Conservation (phyloP, 2,329 filamentous ascomycete genomes). For the Fusarium setosum region DNA sequence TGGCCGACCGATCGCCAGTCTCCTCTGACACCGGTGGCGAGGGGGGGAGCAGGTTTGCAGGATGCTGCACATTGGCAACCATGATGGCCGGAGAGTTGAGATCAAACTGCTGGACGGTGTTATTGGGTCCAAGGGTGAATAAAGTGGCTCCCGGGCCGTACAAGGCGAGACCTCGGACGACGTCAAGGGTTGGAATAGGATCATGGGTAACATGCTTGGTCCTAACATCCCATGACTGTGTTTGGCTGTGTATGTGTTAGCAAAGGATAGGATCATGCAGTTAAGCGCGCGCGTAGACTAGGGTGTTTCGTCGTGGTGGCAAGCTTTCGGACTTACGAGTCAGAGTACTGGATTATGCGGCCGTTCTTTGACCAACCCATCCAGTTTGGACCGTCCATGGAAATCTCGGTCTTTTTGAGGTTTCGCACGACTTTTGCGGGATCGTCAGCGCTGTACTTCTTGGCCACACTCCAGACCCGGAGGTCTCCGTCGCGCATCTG, state of each 20-base stretch:
- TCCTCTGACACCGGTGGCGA: slow-evolving; percentile 87
- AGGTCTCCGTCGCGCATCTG: slow-evolving; percentile 93
- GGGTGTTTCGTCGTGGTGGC: slow-evolving; percentile 39
- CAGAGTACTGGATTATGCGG: slow-evolving; percentile 90
- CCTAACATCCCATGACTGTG: slow-evolving; percentile 94
- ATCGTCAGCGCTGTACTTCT: slow-evolving; percentile 76
- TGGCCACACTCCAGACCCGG: slow-evolving; percentile 95
- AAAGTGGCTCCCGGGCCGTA: slow-evolving; percentile 92
- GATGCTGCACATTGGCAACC: slow-evolving; percentile 89
- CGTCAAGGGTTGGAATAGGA: slow-evolving; percentile 84
- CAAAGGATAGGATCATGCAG: slow-evolving; percentile 42
- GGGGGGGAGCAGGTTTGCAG: slow-evolving; percentile 80
- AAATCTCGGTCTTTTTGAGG: slow-evolving; percentile 82
- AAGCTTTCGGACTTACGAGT: slow-evolving; percentile 73
- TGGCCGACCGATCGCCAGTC: slow-evolving; percentile 64
- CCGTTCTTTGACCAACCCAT: slow-evolving; percentile 99
- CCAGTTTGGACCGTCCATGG: slow-evolving; percentile 85
- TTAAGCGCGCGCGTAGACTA: slow-evolving; percentile 61
- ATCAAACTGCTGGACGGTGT: slow-evolving; percentile 95
- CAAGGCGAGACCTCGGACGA: slow-evolving; percentile 83
- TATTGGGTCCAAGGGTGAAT: slow-evolving; percentile 89
- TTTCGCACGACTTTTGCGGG: slow-evolving; percentile 90
- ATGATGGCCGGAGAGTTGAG: slow-evolving; percentile 84
- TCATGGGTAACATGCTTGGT: slow-evolving; percentile 98
- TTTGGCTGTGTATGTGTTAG: slow-evolving; percentile 72